These are phyloP conservation scores for Eutrema salsugineum DNA, from an alignment of 441 rosid genomes.

Conservation along the genomic window DNA sequence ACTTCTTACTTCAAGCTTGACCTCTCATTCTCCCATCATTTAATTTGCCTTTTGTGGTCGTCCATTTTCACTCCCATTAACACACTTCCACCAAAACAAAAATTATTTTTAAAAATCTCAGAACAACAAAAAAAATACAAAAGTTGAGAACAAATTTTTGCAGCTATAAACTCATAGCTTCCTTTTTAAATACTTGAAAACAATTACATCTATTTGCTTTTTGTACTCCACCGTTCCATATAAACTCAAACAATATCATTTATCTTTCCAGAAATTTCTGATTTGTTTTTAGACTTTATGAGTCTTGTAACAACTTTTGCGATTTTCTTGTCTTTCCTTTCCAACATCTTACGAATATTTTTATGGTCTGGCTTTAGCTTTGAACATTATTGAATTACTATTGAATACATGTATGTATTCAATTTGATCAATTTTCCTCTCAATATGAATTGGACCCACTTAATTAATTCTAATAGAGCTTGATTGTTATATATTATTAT, in stretches of 20 bases:
- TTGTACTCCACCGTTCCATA: constrained; percentile 6
- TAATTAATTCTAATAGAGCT: not conserved
- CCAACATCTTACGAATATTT: not conserved
- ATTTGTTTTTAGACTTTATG: constrained; percentile 1
- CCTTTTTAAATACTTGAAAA: constrained; percentile 7
- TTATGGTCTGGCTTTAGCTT: not conserved
- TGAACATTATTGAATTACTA: constrained; percentile 5
- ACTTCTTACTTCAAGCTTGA: constrained; percentile 9
- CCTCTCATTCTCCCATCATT: constrained; percentile 20
- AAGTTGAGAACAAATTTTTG: not conserved
- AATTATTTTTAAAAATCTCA: not conserved
- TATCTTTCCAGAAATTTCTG: constrained; percentile 4
- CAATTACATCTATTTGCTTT: constrained; percentile 9
- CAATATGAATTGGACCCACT: constrained; percentile 14
- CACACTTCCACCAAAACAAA: not conserved
- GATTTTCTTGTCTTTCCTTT: not conserved
- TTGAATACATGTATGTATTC: not conserved
- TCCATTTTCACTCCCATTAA: not conserved
- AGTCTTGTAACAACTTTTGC: not conserved
- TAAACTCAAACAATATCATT: constrained; percentile 21
- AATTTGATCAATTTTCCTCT: constrained; percentile 1
- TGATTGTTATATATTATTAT: not conserved
- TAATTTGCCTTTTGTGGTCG: constrained; percentile 6
- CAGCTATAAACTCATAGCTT: constrained; percentile 1
- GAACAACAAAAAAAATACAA: not conserved